phyloP scores from a whole-genome alignment of 495 filamentous ascomycete genomes.

The Glutinoglossum americanum region DNA sequence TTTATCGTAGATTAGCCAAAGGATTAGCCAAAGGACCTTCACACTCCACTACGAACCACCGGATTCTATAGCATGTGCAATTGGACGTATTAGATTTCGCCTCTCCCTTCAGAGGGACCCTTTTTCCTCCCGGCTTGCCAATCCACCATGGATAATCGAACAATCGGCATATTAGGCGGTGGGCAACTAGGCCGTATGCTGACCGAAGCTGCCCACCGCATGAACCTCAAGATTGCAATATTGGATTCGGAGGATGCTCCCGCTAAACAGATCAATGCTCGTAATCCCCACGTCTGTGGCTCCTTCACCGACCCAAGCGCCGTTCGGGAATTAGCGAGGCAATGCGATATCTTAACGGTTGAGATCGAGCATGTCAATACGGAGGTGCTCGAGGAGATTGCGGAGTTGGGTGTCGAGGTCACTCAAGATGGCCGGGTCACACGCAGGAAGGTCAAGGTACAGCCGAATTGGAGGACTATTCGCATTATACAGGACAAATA shows the following conservation, averaged over 20 bases:
- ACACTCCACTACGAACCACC: too few species aligned
- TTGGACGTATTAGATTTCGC: too few species aligned
- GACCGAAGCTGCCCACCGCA: constrained; percentile 69
- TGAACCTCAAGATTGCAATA: constrained; percentile 60
- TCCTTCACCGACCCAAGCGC: constrained; percentile 64
- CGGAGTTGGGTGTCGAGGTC: constrained; percentile 20
- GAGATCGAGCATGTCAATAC: constrained; percentile 98
- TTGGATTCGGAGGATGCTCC: constrained; percentile 63
- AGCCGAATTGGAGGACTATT: constrained; percentile 77
- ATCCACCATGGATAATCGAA: constrained; percentile 4
- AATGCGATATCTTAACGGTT: constrained; percentile 74
- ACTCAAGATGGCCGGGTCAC: background rate
- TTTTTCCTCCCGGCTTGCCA: background rate
- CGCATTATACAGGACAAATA: constrained; percentile 93
- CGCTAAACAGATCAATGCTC: constrained; percentile 76
- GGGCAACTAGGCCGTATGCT: constrained; percentile 69
- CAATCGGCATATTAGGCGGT: constrained; percentile 5
- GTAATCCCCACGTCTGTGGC: constrained; percentile 51
- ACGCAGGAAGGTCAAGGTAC: constrained; percentile 27
- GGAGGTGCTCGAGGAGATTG: constrained; percentile 30
- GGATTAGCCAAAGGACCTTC: too few species aligned
- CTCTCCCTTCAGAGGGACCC: background rate
- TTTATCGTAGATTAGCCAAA: too few species aligned
- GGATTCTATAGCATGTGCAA: too few species aligned
- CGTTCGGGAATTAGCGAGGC: constrained; percentile 52